phyloP scores from a whole-genome alignment of 306 rosid species.

The Vigna angularis region DNA sequence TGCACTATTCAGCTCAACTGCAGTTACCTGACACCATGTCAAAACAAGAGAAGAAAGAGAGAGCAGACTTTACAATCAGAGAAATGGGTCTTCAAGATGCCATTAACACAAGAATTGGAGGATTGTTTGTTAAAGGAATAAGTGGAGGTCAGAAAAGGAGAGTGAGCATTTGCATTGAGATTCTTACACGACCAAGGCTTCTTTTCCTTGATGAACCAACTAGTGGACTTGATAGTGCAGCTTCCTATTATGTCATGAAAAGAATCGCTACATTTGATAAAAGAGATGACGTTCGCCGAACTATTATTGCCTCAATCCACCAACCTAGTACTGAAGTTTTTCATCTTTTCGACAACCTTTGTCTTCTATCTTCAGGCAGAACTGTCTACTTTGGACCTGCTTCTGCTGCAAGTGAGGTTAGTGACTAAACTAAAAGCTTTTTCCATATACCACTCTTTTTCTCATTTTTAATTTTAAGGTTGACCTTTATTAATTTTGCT shows the following conservation, averaged over 20 bases:
- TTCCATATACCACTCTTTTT: neutral
- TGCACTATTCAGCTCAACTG: conserved; percentile 59
- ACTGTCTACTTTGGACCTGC: conserved; percentile 79
- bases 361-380: conserved; percentile 69
- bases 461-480: neutral
- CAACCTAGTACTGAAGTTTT: conserved; percentile 80
- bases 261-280: conserved; percentile 55
- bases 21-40: conserved; percentile 56
- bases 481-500: neutral
- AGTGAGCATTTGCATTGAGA: conserved; percentile 60
- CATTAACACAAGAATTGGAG: conserved; percentile 58
- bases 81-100: conserved; percentile 64
- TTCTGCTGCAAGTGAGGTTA: conserved; percentile 64
- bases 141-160: conserved; percentile 62
- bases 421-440: neutral
- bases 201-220: conserved; percentile 64
- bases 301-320: conserved; percentile 70
- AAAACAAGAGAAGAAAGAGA: conserved; percentile 50
- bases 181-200: conserved; percentile 54
- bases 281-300: conserved; percentile 51
- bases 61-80: conserved; percentile 53
- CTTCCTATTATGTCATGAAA: conserved; percentile 76
- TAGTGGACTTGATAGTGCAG: conserved; percentile 81
- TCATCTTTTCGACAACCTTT: conserved; percentile 68
- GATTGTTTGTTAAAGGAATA: conserved; percentile 55